Evolutionary conservation across 352 stramenopile species (phyloP).

Genomic region (Plasmopara viticola): DNA sequence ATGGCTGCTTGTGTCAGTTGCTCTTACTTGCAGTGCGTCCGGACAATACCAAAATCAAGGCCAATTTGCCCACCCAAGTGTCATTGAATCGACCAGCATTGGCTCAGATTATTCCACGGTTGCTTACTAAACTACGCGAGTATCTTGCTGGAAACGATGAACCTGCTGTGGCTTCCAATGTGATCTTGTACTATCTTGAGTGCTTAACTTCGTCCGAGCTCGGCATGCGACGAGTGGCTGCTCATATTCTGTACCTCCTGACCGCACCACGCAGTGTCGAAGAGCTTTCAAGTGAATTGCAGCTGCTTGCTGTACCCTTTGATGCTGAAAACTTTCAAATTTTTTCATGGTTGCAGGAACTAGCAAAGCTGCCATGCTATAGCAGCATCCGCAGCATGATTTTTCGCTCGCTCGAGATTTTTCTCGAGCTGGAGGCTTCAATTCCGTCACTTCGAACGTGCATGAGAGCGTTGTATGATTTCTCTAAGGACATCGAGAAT

Average conservation of each 20-base stretch:
- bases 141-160: slow-evolving; percentile 37
- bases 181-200: slow-evolving; percentile 71
- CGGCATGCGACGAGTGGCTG: slow-evolving; percentile 47
- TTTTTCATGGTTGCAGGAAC: slow-evolving; percentile 64
- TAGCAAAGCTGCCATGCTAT: slow-evolving; percentile 68
- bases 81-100: slow-evolving; percentile 31
- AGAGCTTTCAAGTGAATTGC: slow-evolving; percentile 24
- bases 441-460: slow-evolving; percentile 58
- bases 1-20: slow-evolving; percentile 72
- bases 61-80: slow-evolving; percentile 12
- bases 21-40: slow-evolving; percentile 51
- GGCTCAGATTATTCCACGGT: slow-evolving; percentile 41
- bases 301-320: slow-evolving; percentile 12
- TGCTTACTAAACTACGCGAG: slow-evolving; percentile 52
- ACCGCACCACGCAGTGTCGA: slow-evolving; percentile 28
- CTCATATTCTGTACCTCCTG: slow-evolving; percentile 59
- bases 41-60: slow-evolving; percentile 6
- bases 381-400: slow-evolving; percentile 43
- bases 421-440: slow-evolving; percentile 69
- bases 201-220: slow-evolving; percentile 49
- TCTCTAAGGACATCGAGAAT: slow-evolving; percentile 40
- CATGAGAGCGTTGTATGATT: slow-evolving; percentile 57
- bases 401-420: slow-evolving; percentile 56
- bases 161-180: slow-evolving; percentile 30
- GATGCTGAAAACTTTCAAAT: slow-evolving; percentile 28